Base-by-base conservation (phyloP, 2,329 filamentous ascomycete genomes). In the Alternaria sp. region DNA sequence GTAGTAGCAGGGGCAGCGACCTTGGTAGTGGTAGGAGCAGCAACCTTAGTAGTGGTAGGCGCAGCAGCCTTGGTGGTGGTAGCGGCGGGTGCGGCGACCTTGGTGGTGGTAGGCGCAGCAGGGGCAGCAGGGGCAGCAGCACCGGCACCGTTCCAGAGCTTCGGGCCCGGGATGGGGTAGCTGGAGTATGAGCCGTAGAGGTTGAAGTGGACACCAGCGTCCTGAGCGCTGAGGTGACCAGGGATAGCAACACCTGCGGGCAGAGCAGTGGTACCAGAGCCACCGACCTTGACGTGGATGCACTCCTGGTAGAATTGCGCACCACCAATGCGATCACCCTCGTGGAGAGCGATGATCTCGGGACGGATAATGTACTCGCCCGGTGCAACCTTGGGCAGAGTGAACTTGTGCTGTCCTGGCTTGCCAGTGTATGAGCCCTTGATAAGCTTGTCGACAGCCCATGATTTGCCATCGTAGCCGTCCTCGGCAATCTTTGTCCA, bases 401-500 rank as follows among this genome's bases (percentile, higher is more conserved):
- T 82, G 68, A 83, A 71, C 47, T 73, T 76, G 66, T 82, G 77
- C 70, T 81, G 79, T 44, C 81, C 82, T 58, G 77, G 75, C 71
- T 78, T 80, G 50, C 71, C 70, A 25, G 64, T 74, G 66, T 71
- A 72, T 47, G 50, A 45, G 28, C 70, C 70, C 53, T 74, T 68
- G 55, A 79, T 77, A 57, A 83, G 75, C 54, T 70, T 80, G 37
- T 76, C 70, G 23, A 82, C 78, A 45, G 79, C 82, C 82, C 81
- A 83, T 4, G 68, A 71, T 44, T 73, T 74, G 54, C 69, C 67
- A 30, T 68, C 68, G 49, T 67, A 79, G 37, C 79, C 80, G 28
- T 80, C 76, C 65, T 82, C 77, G 6, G 79, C 78, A 44, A 84
- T 71, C 75, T 81, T 84, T 63, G 84, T 80, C 85, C 84, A 87